phyloP scores from a whole-genome alignment of 345 rosid species.

The Pelargonium nanum region DNA sequence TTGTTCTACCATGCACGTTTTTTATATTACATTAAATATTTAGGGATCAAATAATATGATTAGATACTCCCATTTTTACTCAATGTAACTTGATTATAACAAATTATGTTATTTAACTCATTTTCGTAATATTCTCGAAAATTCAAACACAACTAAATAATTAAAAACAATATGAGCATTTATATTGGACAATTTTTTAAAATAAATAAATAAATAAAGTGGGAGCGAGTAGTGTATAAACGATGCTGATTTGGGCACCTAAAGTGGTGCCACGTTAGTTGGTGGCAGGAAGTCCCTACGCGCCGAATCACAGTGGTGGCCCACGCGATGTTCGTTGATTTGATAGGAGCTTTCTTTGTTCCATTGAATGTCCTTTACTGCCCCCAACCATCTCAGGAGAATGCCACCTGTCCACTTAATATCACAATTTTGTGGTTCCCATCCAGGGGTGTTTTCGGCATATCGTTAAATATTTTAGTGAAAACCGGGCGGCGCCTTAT shows the following conservation, averaged over 20 bases:
- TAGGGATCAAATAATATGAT: no score
- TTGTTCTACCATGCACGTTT: no score
- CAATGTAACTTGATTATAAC: no score
- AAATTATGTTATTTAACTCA: no score
- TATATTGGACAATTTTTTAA: no score
- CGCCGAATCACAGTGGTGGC: constrained; percentile 23
- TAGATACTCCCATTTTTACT: no score
- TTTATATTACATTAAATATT: no score
- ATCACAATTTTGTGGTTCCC: constrained; percentile 1
- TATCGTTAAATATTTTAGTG: not conserved
- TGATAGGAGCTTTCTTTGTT: constrained; percentile 14
- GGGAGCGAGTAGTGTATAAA: no score
- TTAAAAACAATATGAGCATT: no score
- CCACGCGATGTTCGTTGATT: constrained; percentile 30
- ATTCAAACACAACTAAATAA: no score
- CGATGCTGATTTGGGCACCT: not conserved
- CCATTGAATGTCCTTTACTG: constrained; percentile 16
- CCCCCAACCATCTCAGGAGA: constrained; percentile 3
- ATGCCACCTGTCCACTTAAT: constrained; percentile 9
- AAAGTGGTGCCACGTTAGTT: constrained; percentile 14
- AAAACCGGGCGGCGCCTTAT: constrained; percentile 10
- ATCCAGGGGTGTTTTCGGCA: constrained; percentile 12
- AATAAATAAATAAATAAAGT: no score
- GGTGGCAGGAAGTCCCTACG: constrained; percentile 11
- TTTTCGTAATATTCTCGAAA: no score